A percentile compares a stretch with the other conserved stretches of the same genome.
These are phyloP conservation scores for Setaria italica DNA, from an alignment of 202 grass and related monocot genomes.

Conservation along the genomic window DNA sequence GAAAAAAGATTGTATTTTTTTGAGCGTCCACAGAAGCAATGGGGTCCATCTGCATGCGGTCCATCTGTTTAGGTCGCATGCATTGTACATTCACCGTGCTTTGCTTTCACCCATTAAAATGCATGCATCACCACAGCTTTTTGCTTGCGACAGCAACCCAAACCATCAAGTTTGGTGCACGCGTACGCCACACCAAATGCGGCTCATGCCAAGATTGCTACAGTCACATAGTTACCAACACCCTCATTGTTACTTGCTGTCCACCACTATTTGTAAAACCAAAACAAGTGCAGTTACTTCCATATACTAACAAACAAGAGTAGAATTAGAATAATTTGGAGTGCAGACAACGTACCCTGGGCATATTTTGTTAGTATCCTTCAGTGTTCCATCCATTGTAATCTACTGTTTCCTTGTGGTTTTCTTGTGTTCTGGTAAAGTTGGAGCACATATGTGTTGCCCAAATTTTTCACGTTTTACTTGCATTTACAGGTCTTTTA, in stretches of 20 bases:
- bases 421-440: not conserved
- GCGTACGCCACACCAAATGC: constrained; percentile 49
- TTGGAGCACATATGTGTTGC: not conserved
- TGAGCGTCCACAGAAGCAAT: constrained; percentile 12
- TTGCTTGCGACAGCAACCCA: constrained; percentile 47
- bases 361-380: constrained; percentile 1
- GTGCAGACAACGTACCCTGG: not conserved
- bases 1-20: constrained; percentile 43
- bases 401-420: not conserved
- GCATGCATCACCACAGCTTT: constrained; percentile 56
- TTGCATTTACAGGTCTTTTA: constrained; percentile 15
- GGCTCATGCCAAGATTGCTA: constrained; percentile 54
- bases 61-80: constrained; percentile 47
- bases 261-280: constrained; percentile 12
- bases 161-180: constrained; percentile 55
- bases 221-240: constrained; percentile 3
- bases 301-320: not conserved
- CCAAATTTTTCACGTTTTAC: constrained; percentile 12
- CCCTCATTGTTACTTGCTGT: constrained; percentile 9
- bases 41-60: constrained; percentile 56
- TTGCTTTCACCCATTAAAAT: constrained; percentile 53
- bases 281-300: constrained; percentile 22
- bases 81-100: constrained; percentile 56
- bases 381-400: not conserved
- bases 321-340: not conserved